Conservation (phyloP, 148 eudicot species). For the Silene uniflora region DNA sequence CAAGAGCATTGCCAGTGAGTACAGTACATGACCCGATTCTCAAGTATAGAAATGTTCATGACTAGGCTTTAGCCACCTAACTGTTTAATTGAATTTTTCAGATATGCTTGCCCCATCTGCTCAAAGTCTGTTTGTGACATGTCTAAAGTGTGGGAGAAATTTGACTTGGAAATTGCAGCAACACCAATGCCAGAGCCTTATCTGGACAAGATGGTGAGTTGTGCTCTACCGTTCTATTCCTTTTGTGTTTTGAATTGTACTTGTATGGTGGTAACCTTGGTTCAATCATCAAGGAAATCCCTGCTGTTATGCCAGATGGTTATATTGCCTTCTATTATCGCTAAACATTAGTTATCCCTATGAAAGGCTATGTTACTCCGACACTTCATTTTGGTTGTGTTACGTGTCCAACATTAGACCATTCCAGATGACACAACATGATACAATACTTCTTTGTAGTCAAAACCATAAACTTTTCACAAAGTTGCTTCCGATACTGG, state of each 20-base stretch:
- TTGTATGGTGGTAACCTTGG: too few species aligned
- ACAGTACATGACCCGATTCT: background rate
- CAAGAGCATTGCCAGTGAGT: slow-evolving; percentile 84
- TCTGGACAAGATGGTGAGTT: slow-evolving; percentile 59
- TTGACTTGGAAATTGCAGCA: slow-evolving; percentile 76
- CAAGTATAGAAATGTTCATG: background rate
- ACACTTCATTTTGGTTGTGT: too few species aligned
- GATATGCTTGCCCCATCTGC: slow-evolving; percentile 91
- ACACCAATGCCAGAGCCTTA: slow-evolving; percentile 78
- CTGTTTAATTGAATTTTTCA: slow-evolving; percentile 23
- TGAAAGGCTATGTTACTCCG: too few species aligned
- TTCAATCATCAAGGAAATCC: too few species aligned
- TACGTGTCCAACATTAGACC: too few species aligned
- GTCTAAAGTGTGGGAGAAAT: slow-evolving; percentile 88
- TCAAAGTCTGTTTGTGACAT: slow-evolving; percentile 90
- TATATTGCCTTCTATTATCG: background rate
- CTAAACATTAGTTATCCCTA: background rate
- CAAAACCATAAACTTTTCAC: too few species aligned
- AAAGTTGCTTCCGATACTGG: too few species aligned
- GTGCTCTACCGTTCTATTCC: background rate
- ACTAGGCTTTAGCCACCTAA: background rate
- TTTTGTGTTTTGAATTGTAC: too few species aligned
- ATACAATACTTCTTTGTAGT: too few species aligned
- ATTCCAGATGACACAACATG: too few species aligned
- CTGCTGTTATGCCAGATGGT: background rate